phyloP scores from a whole-genome alignment of 2,329 filamentous ascomycete species.

The Aspergillus sp. region DNA sequence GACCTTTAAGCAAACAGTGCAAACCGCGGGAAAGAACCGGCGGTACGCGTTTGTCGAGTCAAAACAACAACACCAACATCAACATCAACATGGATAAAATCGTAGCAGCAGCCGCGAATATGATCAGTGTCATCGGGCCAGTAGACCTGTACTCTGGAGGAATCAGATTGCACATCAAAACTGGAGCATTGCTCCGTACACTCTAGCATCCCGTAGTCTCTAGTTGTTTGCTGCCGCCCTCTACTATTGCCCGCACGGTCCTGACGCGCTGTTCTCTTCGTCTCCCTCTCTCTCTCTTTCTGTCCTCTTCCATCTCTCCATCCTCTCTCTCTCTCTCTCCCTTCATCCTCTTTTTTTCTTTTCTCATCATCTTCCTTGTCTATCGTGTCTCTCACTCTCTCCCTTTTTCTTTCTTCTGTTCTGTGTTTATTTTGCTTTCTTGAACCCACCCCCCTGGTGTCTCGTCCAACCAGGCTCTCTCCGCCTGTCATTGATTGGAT shows the following conservation, averaged over 20 bases:
- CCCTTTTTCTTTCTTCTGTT: slow-evolving; percentile 10
- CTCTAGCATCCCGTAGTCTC: too few relatives aligned
- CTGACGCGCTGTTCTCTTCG: slow-evolving; percentile 10
- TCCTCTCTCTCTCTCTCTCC: slow-evolving; percentile 22
- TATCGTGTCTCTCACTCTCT: slow-evolving; percentile 10
- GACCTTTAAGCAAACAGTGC: slow-evolving; percentile 4
- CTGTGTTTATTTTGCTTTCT: slow-evolving; percentile 8
- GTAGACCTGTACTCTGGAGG: too few relatives aligned
- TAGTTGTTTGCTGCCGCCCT: not conserved
- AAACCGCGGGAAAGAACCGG: slow-evolving; percentile 8
- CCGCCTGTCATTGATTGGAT: slow-evolving; percentile 1
- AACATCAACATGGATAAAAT: not conserved
- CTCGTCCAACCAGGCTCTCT: not conserved
- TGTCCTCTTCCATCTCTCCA: slow-evolving; percentile 13
- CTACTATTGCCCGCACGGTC: slow-evolving; percentile 6
- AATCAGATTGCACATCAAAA: too few relatives aligned
- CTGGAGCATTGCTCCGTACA: too few relatives aligned
- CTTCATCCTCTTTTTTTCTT: slow-evolving; percentile 8
- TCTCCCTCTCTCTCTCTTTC: slow-evolving; percentile 5
- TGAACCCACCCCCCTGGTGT: not conserved
- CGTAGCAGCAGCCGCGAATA: not conserved
- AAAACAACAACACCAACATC: not conserved
- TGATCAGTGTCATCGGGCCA: too few relatives aligned
- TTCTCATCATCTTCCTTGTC: slow-evolving; percentile 8
- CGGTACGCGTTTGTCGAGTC: not conserved